Evolutionary conservation across 805 yeast genomes (phyloP), one percentile per base, ranked within the genome.

Genomic region (Isabelozyma heimii): DNA sequence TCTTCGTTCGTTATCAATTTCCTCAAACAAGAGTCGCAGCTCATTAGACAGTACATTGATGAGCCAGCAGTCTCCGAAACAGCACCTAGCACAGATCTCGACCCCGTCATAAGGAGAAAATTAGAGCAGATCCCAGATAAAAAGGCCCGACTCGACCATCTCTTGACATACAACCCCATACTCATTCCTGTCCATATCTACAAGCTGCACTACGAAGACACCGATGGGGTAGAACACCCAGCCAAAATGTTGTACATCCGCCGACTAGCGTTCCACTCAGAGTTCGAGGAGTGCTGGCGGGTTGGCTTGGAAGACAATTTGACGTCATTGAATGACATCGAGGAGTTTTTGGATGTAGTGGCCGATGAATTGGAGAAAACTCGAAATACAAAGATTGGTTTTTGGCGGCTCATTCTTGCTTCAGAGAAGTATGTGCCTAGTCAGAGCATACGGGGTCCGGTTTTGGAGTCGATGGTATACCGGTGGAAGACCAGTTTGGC

Each of bases 291-390:
- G 12, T 59, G 68, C 43, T 73, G 77, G 77, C 49, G 51, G 8
- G 47, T 65, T 10, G 55, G 62, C 35, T 39, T 67, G 2, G 59
- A 57, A 27, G 62, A 62, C 12, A 55, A 61, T 9, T n/a, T 40
- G 27, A 55, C 64, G 16, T 59, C 70, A 14, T 56, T 73, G 14
- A 59, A 59, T 15, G 78, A 72, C 45, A 53, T 72, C 17, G 77
- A 73, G 48, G 76, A 71, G 13, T 54, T 65, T 37, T 54, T 70
- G 28, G 75, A 67, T 13, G 48, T 60, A 20, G 55, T 69, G 8
- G 50, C 58, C n/a, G 41, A 48, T 3, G 52, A 55, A 13, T 49
- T 69, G 15, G 44, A 46, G 33, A 50, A 52, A 5, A 52, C 52
- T 38, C 53, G 60, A 37, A 58, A 63, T 44, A 12, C 52, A n/a